Percentiles rank a stretch among this genome's conserved stretches.
Conservation (phyloP, 2,329 filamentous ascomycete species). For the Aspergillus quadrilineatus region DNA sequence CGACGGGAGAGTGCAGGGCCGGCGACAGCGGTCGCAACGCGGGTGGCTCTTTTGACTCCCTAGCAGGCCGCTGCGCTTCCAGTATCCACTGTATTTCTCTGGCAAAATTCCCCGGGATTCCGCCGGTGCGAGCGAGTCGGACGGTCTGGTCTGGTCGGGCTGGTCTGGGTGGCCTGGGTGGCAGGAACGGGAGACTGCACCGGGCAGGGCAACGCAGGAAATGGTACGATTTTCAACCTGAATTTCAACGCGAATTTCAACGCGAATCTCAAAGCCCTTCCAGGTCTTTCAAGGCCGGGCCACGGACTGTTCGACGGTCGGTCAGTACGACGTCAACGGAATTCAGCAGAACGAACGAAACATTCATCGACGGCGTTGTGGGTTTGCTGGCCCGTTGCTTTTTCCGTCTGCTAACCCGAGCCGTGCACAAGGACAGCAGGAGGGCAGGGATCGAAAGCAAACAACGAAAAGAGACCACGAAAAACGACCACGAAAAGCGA, state of each 20-base stretch:
- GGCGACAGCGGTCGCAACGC: conserved; percentile 16
- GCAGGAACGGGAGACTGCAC: conserved; percentile 9
- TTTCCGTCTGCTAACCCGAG: not conserved
- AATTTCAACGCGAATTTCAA: too few relatives aligned
- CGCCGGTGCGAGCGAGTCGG: conserved; percentile 11
- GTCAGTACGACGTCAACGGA: conserved; percentile 13
- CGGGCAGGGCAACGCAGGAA: not conserved
- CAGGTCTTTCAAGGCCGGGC: not conserved
- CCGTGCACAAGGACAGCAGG: conserved; percentile 7
- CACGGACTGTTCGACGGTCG: conserved; percentile 5
- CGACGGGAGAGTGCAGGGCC: conserved; percentile 17
- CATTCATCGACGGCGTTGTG: not conserved
- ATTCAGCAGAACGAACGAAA: conserved; percentile 1
- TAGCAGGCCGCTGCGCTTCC: conserved; percentile 11
- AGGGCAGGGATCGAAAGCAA: conserved; percentile 4
- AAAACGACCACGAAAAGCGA: too few relatives aligned
- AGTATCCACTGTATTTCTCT: conserved; percentile 24
- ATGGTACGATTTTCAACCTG: conserved; percentile 4
- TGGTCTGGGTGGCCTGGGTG: conserved; percentile 2
- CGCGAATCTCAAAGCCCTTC: too few relatives aligned
- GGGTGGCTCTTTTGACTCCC: conserved; percentile 10
- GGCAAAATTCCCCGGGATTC: conserved; percentile 25
- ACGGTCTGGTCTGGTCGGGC: not conserved
- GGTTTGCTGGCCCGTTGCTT: not conserved
- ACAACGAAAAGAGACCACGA: not conserved